These are phyloP conservation scores for Miamiensis avidus DNA, from an alignment of 169 alveolate genomes.

Conservation along the genomic window DNA sequence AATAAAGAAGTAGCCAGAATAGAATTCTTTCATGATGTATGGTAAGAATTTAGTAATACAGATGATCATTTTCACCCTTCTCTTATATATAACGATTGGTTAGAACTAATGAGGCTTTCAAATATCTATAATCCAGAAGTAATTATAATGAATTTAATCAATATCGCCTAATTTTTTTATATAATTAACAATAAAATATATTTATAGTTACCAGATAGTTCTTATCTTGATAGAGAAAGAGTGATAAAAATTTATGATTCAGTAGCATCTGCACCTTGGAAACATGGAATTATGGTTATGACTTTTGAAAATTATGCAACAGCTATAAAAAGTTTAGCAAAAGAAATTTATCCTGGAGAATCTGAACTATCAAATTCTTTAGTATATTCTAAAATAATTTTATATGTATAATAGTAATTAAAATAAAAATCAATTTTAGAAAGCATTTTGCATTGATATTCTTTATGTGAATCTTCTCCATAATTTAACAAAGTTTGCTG, in stretches of 20 bases:
- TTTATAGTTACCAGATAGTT: too few species aligned
- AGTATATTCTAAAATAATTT: background rate
- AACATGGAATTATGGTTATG: background rate
- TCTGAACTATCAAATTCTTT: too few species aligned
- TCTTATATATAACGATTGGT: background rate
- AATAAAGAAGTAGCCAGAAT: background rate
- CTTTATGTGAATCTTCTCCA: background rate
- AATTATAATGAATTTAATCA: background rate
- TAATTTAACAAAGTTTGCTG: too few species aligned
- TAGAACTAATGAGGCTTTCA: background rate
- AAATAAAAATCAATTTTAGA: background rate
- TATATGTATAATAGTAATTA: too few species aligned
- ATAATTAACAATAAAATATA: too few species aligned
- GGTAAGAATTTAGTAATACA: background rate
- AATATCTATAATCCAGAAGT: background rate
- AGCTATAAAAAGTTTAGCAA: background rate
- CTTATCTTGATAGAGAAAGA: too few species aligned
- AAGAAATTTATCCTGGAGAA: background rate
- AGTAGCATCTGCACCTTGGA: background rate
- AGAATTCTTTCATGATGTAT: background rate
- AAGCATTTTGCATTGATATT: background rate
- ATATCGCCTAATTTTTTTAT: too few species aligned
- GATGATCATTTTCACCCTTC: background rate
- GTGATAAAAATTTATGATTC: background rate
- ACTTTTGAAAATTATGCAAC: background rate